Evolutionary conservation across 306 rosid species (phyloP).

Genomic region (Cicer arietinum): DNA sequence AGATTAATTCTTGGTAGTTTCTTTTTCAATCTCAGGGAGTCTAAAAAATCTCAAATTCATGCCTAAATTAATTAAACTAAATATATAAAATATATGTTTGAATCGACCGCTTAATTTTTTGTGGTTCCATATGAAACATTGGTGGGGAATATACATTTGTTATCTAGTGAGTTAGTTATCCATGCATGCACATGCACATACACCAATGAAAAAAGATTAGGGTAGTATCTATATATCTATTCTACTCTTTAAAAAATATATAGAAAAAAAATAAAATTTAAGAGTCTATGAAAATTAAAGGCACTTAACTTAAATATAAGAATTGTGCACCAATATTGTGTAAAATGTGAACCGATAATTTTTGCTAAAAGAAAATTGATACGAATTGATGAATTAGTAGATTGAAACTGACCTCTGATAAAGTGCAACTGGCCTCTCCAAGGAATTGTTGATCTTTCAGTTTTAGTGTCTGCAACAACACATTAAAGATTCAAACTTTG

Average conservation of each 20-base stretch:
- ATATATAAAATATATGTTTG: too few relatives aligned
- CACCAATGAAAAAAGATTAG: too few relatives aligned
- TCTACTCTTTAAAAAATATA: too few relatives aligned
- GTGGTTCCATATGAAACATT: neutral
- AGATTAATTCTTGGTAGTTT: neutral
- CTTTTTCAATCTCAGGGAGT: too few relatives aligned
- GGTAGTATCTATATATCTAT: too few relatives aligned
- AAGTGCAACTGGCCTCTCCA: conserved; percentile 72
- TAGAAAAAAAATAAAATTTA: too few relatives aligned
- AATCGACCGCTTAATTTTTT: neutral
- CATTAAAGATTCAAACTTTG: neutral
- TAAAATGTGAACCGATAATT: neutral
- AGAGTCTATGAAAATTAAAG: too few relatives aligned
- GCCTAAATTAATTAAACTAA: too few relatives aligned
- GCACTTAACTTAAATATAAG: too few relatives aligned
- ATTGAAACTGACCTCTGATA: conserved; percentile 70
- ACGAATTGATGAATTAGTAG: neutral
- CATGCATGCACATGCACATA: neutral
- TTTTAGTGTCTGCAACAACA: conserved; percentile 61
- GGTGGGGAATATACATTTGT: neutral
- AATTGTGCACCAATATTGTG: neutral
- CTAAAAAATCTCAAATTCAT: too few relatives aligned
- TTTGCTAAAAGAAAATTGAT: neutral
- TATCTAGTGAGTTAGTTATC: neutral
- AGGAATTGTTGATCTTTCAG: conserved; percentile 83